These are phyloP conservation scores for Mycena venus DNA, from an alignment of 768 basidiomycete genomes.

Conservation along the genomic window DNA sequence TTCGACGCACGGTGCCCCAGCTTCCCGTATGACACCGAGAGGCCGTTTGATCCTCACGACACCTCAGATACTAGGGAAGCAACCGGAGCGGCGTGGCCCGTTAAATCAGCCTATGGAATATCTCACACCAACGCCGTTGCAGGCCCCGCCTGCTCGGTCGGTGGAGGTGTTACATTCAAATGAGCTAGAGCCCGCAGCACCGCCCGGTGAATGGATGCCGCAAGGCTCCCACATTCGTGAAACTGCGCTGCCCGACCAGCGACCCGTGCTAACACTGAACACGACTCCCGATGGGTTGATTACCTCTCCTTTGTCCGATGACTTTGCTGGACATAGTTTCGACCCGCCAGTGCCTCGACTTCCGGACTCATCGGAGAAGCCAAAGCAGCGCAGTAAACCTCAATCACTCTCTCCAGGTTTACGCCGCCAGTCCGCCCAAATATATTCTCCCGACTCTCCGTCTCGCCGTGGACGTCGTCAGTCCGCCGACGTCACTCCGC, in stretches of 20 bases:
- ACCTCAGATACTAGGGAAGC: slow-evolving; percentile 24
- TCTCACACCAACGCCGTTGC: slow-evolving; percentile 11
- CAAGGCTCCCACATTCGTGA: slow-evolving; percentile 28
- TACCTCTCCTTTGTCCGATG: slow-evolving; percentile 15
- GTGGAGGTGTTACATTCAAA: slow-evolving; percentile 16
- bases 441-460: slow-evolving; percentile 29
- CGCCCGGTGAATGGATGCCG: background rate
- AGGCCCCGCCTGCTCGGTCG: slow-evolving; percentile 12
- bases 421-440: slow-evolving; percentile 36
- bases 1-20: slow-evolving; percentile 28
- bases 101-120: background rate
- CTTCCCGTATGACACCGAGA: slow-evolving; percentile 28
- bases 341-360: slow-evolving; percentile 8
- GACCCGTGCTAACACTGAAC: slow-evolving; percentile 20
- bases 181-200: background rate
- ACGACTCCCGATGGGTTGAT: slow-evolving; percentile 13
- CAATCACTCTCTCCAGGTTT: slow-evolving; percentile 10
- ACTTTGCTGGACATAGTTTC: slow-evolving; percentile 16
- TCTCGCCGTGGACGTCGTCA: slow-evolving; percentile 27
- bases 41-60: slow-evolving; percentile 27
- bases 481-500: slow-evolving; percentile 21
- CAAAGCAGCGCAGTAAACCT: background rate
- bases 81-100: background rate
- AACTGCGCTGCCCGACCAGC: slow-evolving; percentile 14
- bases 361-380: slow-evolving; percentile 10